phyloP scores from a whole-genome alignment of 2,329 filamentous ascomycete genomes.

The Sphaerostilbella broomeana region DNA sequence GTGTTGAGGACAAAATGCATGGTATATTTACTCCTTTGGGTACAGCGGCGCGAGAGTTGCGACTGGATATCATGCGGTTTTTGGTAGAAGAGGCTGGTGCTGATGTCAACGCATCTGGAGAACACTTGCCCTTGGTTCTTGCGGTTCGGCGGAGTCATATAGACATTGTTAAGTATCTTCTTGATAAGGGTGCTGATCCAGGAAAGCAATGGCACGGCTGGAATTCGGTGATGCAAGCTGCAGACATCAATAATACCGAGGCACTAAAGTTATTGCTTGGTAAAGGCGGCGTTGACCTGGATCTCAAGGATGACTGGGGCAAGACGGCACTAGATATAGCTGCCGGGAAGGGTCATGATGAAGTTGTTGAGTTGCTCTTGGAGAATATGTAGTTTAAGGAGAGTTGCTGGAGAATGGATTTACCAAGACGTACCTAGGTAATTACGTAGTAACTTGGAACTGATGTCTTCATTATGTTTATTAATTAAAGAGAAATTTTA shows the following conservation, averaged over 20 bases:
- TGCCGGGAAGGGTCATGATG: background rate
- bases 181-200: background rate
- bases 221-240: background rate
- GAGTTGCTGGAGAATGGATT: too few species aligned
- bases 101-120: background rate
- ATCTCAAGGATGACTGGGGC: background rate
- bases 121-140: background rate
- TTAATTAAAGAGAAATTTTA: too few species aligned
- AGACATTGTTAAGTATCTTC: background rate
- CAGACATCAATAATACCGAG: background rate
- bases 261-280: background rate
- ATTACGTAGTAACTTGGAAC: too few species aligned
- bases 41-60: background rate
- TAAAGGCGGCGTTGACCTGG: background rate
- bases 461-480: too few species aligned
- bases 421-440: too few species aligned
- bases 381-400: too few species aligned
- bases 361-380: background rate
- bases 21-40: background rate
- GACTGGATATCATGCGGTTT: background rate
- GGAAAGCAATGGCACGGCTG: background rate
- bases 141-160: background rate
- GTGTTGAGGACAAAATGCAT: slow-evolving; percentile 58
- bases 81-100: background rate
- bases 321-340: background rate